Conservation (phyloP, 2,329 filamentous ascomycete genomes). For the Aspergillus neoniger region DNA sequence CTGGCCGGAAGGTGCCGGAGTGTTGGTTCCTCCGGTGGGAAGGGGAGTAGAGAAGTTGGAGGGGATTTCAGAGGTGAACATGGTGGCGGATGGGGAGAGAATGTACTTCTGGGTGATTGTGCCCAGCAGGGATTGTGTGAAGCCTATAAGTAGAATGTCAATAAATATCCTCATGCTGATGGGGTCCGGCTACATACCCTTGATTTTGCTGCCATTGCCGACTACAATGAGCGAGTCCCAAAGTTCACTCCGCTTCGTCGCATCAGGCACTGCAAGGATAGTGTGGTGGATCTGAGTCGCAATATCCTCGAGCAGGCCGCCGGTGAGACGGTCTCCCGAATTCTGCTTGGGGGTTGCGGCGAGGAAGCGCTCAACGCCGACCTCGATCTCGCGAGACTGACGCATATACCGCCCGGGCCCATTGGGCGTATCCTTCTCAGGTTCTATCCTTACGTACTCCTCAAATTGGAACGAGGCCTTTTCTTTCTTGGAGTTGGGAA, state of each 20-base stretch:
- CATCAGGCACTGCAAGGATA: constrained; percentile 78
- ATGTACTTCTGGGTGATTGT: constrained; percentile 80
- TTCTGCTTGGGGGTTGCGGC: constrained; percentile 49
- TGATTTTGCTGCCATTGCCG: constrained; percentile 75
- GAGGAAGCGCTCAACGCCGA: constrained; percentile 64
- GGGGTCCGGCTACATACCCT: constrained; percentile 46
- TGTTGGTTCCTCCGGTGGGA: constrained; percentile 89
- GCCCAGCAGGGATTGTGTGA: constrained; percentile 83
- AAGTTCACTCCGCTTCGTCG: constrained; percentile 78
- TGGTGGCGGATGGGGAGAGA: constrained; percentile 89
- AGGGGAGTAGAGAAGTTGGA: constrained; percentile 89
- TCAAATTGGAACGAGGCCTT: constrained; percentile 64
- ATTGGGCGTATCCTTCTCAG: constrained; percentile 52
- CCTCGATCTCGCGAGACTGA: constrained; percentile 59
- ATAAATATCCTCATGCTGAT: not conserved
- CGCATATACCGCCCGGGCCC: constrained; percentile 55
- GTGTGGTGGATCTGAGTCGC: constrained; percentile 81
- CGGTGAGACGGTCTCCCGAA: constrained; percentile 41
- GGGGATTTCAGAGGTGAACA: constrained; percentile 95
- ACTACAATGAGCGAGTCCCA: constrained; percentile 94
- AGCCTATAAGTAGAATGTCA: constrained; percentile 53
- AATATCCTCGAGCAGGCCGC: constrained; percentile 77
- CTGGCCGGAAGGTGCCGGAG: constrained; percentile 57
- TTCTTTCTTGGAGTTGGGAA: constrained; percentile 62
- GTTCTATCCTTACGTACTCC: constrained; percentile 58